Conservation (phyloP, 306 rosid species). For the Rosa rugosa region DNA sequence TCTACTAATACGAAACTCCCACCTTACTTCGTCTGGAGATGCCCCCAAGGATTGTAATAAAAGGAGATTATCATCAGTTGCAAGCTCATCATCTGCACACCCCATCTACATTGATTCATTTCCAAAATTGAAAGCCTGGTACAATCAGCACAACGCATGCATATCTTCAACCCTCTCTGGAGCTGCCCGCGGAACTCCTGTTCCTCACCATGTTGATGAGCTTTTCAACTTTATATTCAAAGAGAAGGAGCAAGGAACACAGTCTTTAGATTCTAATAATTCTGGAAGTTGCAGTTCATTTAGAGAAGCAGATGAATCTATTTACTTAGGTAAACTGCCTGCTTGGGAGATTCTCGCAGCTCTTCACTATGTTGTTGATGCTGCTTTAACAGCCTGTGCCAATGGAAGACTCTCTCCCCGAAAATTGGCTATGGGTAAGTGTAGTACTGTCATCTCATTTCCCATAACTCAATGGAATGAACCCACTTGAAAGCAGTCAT, state of each 20-base stretch:
- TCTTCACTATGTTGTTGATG: slow-evolving; percentile 85
- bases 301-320: slow-evolving; percentile 66
- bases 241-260: slow-evolving; percentile 62
- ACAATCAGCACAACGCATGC: slow-evolving; percentile 84
- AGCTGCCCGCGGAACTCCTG: slow-evolving; percentile 70
- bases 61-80: slow-evolving; percentile 71
- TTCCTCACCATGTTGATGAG: slow-evolving; percentile 84
- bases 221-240: slow-evolving; percentile 86
- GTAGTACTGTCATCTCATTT: neutral
- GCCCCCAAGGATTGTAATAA: slow-evolving; percentile 50
- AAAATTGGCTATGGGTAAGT: slow-evolving; percentile 83
- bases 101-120: slow-evolving; percentile 84
- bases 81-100: slow-evolving; percentile 64
- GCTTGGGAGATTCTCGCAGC: slow-evolving; percentile 98
- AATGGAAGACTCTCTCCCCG: slow-evolving; percentile 92
- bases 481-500: neutral
- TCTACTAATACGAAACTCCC: slow-evolving; percentile 69
- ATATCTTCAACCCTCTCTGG: slow-evolving; percentile 92
- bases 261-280: slow-evolving; percentile 50
- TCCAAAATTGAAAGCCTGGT: slow-evolving; percentile 87
- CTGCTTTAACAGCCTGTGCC: slow-evolving; percentile 93
- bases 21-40: slow-evolving; percentile 59
- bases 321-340: slow-evolving; percentile 58
- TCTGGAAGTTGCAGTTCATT: slow-evolving; percentile 86
- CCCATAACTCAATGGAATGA: neutral